Base-by-base conservation (phyloP, 1,284 basidiomycete genomes). In the Ceratobasidium sp. region DNA sequence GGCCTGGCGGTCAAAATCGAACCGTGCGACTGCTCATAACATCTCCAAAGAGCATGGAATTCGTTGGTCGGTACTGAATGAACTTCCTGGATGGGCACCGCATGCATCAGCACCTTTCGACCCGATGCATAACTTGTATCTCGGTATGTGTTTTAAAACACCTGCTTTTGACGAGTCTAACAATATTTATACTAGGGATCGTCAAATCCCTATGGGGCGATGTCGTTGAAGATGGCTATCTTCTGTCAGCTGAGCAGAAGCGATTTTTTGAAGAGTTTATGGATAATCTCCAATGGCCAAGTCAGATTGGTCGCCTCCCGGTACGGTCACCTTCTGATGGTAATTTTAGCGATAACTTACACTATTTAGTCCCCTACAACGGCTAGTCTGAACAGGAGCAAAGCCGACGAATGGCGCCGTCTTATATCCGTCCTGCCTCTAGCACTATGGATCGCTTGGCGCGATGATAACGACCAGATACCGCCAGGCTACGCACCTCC, bases 21-120 rank as follows among this genome's bases (percentile, higher is more conserved):
- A 11, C 27, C 17, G n/a, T 24, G n/a, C 36, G 6, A 47, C 45
- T 33, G 11, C 45, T 14, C 19, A 27, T 50, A 11, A 11, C 4
- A 65, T 65, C 4, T 2, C 44, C 5, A 50, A 51, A n/a, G 63
- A 65, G 9, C 29, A 50, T 51, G 63, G 63, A 14, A 50, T 85
- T 2, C 79, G 81, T 0, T 86, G 82, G 82, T 82, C 82, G 1
- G 79, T 80, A 56, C 78, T 87, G 1, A 81, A 82, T 74, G 64
- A 76, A 8, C 80, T 86, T 1, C 78, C 79, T 0, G 86, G 86
- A 71, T 86, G 82, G 82, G 80, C 85, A 75, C 84, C 82, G 0
- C 77, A 80, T 1, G 56, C 62, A 19, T 81, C 79, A 74, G 77
- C 82, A 7, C 82, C 85, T 4, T 78, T 84, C 22, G 81, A 84